These are phyloP conservation scores for Thraustochytrium sp. DNA, from an alignment of 352 stramenopile genomes.

Conservation along the genomic window DNA sequence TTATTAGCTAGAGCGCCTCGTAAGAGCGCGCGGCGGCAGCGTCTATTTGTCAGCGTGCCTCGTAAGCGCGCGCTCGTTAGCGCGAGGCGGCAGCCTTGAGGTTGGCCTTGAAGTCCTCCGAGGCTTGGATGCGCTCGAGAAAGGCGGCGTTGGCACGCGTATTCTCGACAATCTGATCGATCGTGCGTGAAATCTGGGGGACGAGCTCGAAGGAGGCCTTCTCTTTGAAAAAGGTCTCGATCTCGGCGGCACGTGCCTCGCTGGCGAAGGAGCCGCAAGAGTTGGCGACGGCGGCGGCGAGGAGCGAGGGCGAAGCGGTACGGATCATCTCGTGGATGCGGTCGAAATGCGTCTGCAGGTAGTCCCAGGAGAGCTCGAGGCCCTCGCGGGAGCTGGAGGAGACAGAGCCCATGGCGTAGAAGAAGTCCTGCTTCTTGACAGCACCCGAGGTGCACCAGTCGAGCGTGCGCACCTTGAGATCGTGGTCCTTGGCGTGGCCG, in stretches of 20 bases:
- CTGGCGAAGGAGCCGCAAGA: slow-evolving; percentile 61
- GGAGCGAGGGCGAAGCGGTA: slow-evolving; percentile 62
- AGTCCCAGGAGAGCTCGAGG: slow-evolving; percentile 65
- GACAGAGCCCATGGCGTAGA: slow-evolving; percentile 64
- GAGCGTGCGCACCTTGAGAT: slow-evolving; percentile 63
- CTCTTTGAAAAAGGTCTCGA: slow-evolving; percentile 64
- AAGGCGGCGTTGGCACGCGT: slow-evolving; percentile 50
- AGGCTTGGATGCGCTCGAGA: slow-evolving; percentile 3
- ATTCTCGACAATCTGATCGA: slow-evolving; percentile 62
- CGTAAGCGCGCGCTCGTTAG: too few species aligned
- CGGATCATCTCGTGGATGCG: slow-evolving; percentile 63
- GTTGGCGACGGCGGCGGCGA: slow-evolving; percentile 68
- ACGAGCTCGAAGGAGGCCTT: slow-evolving; percentile 50
- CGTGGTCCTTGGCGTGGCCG: slow-evolving; percentile 53
- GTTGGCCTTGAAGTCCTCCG: not conserved
- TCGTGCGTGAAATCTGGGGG: slow-evolving; percentile 58
- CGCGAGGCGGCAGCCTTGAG: not conserved
- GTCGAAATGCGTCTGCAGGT: slow-evolving; percentile 69
- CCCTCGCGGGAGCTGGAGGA: slow-evolving; percentile 57
- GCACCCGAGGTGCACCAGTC: slow-evolving; percentile 67
- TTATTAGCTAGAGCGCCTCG: too few species aligned
- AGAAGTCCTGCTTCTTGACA: slow-evolving; percentile 78
- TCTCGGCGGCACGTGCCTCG: slow-evolving; percentile 65
- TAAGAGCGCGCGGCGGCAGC: too few species aligned
- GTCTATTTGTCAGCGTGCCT: too few species aligned